phyloP scores from a whole-genome alignment of 1,284 basidiomycete species.

The Fomitiporia mediterranea region DNA sequence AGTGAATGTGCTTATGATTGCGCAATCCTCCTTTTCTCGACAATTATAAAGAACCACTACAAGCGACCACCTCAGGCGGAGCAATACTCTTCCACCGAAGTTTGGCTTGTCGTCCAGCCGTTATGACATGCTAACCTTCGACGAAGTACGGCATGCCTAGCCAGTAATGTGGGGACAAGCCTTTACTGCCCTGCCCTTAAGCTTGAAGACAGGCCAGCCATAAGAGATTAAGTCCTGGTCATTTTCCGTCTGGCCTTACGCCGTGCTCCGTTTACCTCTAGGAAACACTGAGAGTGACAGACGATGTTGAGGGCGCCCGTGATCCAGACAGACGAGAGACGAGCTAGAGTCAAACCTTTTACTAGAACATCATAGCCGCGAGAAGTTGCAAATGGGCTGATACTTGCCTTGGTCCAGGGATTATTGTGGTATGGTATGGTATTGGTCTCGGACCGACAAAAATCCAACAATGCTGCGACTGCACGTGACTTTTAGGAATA shows the following conservation, averaged over 20 bases:
- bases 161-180: constrained; percentile 35
- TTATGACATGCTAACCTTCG: constrained; percentile 11
- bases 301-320: constrained; percentile 29
- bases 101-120: constrained; percentile 30
- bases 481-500: too few species aligned
- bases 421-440: constrained; percentile 10
- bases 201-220: constrained; percentile 31
- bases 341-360: constrained; percentile 43
- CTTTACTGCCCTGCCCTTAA: constrained; percentile 36
- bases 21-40: constrained; percentile 26
- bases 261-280: constrained; percentile 35
- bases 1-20: constrained; percentile 34
- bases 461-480: too few species aligned
- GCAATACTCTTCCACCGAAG: constrained; percentile 26
- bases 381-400: constrained; percentile 5
- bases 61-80: constrained; percentile 36
- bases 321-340: constrained; percentile 18
- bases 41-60: constrained; percentile 34
- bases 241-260: constrained; percentile 46
- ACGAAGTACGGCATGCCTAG: constrained; percentile 8
- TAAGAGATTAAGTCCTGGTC: constrained; percentile 27
- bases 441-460: too few species aligned
- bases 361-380: constrained; percentile 38
- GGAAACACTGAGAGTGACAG: constrained; percentile 38
- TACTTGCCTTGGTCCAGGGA: constrained; percentile 18